Conservation (phyloP, 768 basidiomycete species). For the Lactarius vividus region DNA sequence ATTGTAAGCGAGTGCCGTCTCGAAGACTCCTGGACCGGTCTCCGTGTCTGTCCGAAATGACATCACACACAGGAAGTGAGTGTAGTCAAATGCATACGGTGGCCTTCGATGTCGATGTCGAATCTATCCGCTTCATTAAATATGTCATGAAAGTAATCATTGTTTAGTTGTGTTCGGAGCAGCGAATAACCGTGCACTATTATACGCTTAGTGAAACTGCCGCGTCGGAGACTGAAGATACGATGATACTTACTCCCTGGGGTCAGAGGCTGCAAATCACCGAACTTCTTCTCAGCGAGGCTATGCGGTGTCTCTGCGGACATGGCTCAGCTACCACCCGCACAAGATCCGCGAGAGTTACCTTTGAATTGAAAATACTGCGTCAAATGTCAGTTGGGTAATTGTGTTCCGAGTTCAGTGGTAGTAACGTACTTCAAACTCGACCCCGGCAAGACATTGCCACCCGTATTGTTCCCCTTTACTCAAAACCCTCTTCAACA, state of each 20-base stretch:
- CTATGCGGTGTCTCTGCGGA: slow-evolving; percentile 74
- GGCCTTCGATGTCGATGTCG: slow-evolving; percentile 79
- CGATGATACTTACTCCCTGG: slow-evolving; percentile 72
- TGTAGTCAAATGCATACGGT: slow-evolving; percentile 48
- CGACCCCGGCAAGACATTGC: slow-evolving; percentile 79
- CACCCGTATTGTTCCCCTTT: slow-evolving; percentile 48
- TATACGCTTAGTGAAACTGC: slow-evolving; percentile 2
- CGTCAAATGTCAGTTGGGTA: neutral
- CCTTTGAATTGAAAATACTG: slow-evolving; percentile 93
- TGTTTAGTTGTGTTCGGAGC: slow-evolving; percentile 85
- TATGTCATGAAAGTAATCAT: slow-evolving; percentile 83
- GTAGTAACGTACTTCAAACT: slow-evolving; percentile 71
- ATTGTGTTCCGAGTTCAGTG: neutral
- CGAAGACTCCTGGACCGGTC: slow-evolving; percentile 85
- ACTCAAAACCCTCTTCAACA: slow-evolving; percentile 58
- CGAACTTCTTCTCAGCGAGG: slow-evolving; percentile 74
- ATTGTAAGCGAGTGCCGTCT: slow-evolving; percentile 86
- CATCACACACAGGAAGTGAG: neutral
- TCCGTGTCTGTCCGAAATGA: slow-evolving; percentile 67
- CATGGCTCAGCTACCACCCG: slow-evolving; percentile 1
- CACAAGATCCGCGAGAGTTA: slow-evolving; percentile 29
- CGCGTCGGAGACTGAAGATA: neutral
- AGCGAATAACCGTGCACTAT: slow-evolving; percentile 97
- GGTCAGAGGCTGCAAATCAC: slow-evolving; percentile 73
- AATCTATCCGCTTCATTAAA: slow-evolving; percentile 75